These are phyloP conservation scores for Teunomyces funiuensis DNA, from an alignment of 805 yeast species.

Conservation along the genomic window DNA sequence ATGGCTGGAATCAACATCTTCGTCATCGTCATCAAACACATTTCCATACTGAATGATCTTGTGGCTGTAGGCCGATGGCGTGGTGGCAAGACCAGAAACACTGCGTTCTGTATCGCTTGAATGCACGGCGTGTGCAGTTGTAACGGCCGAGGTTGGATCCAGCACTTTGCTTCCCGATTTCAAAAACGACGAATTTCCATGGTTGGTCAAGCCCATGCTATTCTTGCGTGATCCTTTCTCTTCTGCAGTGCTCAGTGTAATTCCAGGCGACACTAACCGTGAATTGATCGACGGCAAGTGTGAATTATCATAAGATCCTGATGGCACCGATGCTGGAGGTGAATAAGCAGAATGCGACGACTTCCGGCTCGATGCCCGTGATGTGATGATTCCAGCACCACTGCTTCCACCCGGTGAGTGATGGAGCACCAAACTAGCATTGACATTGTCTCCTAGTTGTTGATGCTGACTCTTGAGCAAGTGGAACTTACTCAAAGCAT, in stretches of 20 bases:
- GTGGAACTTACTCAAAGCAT: constrained; percentile 53
- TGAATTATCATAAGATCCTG: constrained; percentile 26
- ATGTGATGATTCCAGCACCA: constrained; percentile 12
- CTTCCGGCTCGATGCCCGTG: constrained; percentile 27
- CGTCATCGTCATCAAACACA: constrained; percentile 50
- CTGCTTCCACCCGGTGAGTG: constrained; percentile 11
- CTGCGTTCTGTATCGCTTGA: constrained; percentile 6
- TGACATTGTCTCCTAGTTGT: constrained; percentile 53
- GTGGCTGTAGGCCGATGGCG: constrained; percentile 29
- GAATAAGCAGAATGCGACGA: constrained; percentile 32
- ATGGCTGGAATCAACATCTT: constrained; percentile 20
- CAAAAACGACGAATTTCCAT: constrained; percentile 17
- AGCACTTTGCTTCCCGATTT: constrained; percentile 16
- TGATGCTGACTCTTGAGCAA: constrained; percentile 53
- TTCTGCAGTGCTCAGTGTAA: neutral
- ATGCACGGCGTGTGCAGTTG: constrained; percentile 22
- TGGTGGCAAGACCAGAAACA: constrained; percentile 35
- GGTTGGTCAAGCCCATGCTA: constrained; percentile 5
- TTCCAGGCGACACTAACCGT: constrained; percentile 20
- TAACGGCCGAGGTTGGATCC: constrained; percentile 21
- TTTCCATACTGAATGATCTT: constrained; percentile 33
- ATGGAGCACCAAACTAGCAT: constrained; percentile 46
- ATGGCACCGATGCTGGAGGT: constrained; percentile 24
- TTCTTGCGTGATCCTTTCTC: constrained; percentile 5
- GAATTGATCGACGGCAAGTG: constrained; percentile 35